Percentiles rank a stretch among this genome's conserved stretches.
These are phyloP conservation scores for Nectriaceae sp. DNA, from an alignment of 2,329 filamentous ascomycete genomes.

Conservation along the genomic window DNA sequence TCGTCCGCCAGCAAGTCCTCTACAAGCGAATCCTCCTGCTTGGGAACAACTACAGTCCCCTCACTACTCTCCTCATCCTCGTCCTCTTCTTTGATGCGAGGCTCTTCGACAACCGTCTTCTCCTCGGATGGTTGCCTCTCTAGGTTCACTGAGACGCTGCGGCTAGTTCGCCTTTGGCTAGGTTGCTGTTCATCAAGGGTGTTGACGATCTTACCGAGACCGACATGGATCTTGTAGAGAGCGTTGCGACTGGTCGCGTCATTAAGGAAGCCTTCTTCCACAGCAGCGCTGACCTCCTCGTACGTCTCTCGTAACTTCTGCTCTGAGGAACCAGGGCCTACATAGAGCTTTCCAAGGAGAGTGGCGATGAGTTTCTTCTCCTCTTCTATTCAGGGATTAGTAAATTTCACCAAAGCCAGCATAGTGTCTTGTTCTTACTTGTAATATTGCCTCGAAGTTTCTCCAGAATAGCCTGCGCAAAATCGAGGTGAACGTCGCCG, in stretches of 20 bases:
- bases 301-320: constrained; percentile 60
- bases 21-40: constrained; percentile 33
- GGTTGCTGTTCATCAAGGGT: constrained; percentile 49
- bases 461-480: constrained; percentile 78
- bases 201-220: constrained; percentile 68
- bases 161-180: constrained; percentile 42
- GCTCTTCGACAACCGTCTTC: constrained; percentile 43
- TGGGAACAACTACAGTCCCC: constrained; percentile 32
- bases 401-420: constrained; percentile 4
- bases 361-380: constrained; percentile 81
- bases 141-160: constrained; percentile 42
- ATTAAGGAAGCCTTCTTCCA: constrained; percentile 61
- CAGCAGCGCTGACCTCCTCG: constrained; percentile 59
- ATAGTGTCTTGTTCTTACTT: constrained; percentile 54
- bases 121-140: constrained; percentile 38
- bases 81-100: constrained; percentile 51
- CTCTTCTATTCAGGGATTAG: constrained; percentile 60
- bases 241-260: constrained; percentile 65
- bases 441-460: constrained; percentile 66
- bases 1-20: constrained; percentile 40
- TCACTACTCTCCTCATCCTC: constrained; percentile 44
- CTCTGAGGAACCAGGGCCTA: constrained; percentile 67
- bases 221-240: constrained; percentile 68
- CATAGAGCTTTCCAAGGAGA: constrained; percentile 79
- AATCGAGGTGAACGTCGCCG: constrained; percentile 76